Evolutionary conservation across 1,284 basidiomycete species (phyloP).

Genomic region (Rugiboletus extremiorientalis): DNA sequence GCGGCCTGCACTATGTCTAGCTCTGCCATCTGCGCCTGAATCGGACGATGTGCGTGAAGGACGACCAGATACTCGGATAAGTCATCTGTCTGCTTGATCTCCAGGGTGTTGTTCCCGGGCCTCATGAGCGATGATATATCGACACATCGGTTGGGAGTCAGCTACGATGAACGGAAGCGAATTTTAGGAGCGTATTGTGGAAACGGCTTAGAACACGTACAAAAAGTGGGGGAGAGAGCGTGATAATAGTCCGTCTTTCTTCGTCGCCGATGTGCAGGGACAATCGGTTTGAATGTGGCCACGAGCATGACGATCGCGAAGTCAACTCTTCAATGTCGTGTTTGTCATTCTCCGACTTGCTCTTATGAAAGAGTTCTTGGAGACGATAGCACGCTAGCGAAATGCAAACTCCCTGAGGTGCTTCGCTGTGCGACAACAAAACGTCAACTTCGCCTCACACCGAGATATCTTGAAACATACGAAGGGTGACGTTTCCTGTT

Average conservation of each 20-base stretch:
- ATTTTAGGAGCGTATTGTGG: background rate
- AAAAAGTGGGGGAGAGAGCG: constrained; percentile 29
- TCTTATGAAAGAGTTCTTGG: constrained; percentile 10
- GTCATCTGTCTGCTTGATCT: constrained; percentile 25
- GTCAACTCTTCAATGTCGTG: constrained; percentile 9
- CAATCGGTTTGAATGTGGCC: constrained; percentile 24
- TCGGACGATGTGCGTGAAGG: constrained; percentile 31
- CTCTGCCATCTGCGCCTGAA: constrained; percentile 22
- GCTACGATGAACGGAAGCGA: constrained; percentile 4
- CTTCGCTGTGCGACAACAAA: constrained; percentile 14
- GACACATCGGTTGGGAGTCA: constrained; percentile 30
- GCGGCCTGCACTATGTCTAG: constrained; percentile 10
- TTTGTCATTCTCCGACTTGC: constrained; percentile 1
- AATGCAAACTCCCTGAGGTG: constrained; percentile 24
- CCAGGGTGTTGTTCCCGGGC: constrained; percentile 23
- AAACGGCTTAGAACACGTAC: constrained; percentile 13
- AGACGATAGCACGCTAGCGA: constrained; percentile 32
- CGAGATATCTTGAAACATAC: constrained; percentile 22
- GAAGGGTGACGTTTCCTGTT: constrained; percentile 17
- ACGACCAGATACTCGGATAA: constrained; percentile 31
- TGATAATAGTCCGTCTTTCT: constrained; percentile 8
- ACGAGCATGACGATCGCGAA: constrained; percentile 19
- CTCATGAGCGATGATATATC: constrained; percentile 28
- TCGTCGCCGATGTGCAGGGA: constrained; percentile 16
- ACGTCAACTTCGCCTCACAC: background rate